Conservation (phyloP, 441 rosid species). For the Populus tomentosa region DNA sequence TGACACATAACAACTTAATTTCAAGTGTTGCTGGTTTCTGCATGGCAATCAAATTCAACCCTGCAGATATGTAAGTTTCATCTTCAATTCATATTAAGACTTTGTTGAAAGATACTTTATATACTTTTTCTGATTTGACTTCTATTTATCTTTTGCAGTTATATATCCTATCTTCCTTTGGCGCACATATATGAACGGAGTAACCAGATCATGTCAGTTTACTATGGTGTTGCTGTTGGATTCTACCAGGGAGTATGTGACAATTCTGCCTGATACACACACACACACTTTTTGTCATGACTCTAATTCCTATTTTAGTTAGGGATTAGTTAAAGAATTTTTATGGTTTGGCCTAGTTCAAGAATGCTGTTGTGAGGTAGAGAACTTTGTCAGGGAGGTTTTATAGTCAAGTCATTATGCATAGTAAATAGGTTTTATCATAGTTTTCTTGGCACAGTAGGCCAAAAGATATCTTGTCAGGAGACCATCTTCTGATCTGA, state of each 20-base stretch:
- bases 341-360: neutral
- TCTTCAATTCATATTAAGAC: slow-evolving; percentile 9
- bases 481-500: neutral
- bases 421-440: neutral
- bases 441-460: neutral
- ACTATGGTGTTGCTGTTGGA: slow-evolving; percentile 83
- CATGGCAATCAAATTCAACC: slow-evolving; percentile 38
- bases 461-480: neutral
- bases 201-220: slow-evolving; percentile 52
- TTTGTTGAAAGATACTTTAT: slow-evolving; percentile 9
- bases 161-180: slow-evolving; percentile 95
- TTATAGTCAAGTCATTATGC: neutral
- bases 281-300: neutral
- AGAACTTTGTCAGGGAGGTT: neutral
- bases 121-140: slow-evolving; percentile 11
- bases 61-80: slow-evolving; percentile 79
- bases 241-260: slow-evolving; percentile 96
- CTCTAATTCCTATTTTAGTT: neutral
- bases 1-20: slow-evolving; percentile 85
- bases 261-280: neutral
- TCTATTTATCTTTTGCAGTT: slow-evolving; percentile 43
- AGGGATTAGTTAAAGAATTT: neutral
- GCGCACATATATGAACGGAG: slow-evolving; percentile 95
- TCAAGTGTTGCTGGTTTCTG: slow-evolving; percentile 78
- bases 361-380: neutral